A percentile compares a stretch with the other conserved stretches of the same genome.
These are phyloP conservation scores for Pythium biforme DNA, from an alignment of 352 stramenopile genomes.

Conservation along the genomic window DNA sequence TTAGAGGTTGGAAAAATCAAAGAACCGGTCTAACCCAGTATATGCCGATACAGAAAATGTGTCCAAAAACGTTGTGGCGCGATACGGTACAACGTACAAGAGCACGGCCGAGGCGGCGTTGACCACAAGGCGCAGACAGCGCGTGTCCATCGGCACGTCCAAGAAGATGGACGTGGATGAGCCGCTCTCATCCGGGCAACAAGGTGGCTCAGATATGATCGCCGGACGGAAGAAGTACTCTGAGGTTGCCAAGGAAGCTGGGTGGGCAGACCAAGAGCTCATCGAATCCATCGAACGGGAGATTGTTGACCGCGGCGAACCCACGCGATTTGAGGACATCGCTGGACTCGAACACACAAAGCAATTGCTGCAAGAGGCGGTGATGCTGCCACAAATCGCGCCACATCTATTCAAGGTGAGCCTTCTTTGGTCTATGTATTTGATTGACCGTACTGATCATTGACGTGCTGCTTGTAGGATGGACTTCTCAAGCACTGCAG, in stretches of 20 bases:
- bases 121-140: slow-evolving; percentile 13
- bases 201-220: slow-evolving; percentile 30
- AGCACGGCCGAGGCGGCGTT: slow-evolving; percentile 27
- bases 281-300: slow-evolving; percentile 88
- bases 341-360: slow-evolving; percentile 81
- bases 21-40: background rate
- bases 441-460: background rate
- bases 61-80: slow-evolving; percentile 25
- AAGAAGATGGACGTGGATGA: slow-evolving; percentile 20
- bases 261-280: slow-evolving; percentile 74
- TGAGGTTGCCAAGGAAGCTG: slow-evolving; percentile 69
- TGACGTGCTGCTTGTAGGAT: slow-evolving; percentile 35
- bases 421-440: background rate
- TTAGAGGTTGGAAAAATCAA: background rate
- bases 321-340: slow-evolving; percentile 75
- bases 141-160: background rate
- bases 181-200: background rate
- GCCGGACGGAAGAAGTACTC: slow-evolving; percentile 72
- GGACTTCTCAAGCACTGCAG: slow-evolving; percentile 79
- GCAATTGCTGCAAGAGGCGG: slow-evolving; percentile 76
- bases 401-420: slow-evolving; percentile 74
- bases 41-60: slow-evolving; percentile 15
- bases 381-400: slow-evolving; percentile 84
- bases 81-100: slow-evolving; percentile 22
- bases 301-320: slow-evolving; percentile 73